These are phyloP conservation scores for Flammula alnicola DNA, from an alignment of 1,284 basidiomycete genomes.

Conservation along the genomic window DNA sequence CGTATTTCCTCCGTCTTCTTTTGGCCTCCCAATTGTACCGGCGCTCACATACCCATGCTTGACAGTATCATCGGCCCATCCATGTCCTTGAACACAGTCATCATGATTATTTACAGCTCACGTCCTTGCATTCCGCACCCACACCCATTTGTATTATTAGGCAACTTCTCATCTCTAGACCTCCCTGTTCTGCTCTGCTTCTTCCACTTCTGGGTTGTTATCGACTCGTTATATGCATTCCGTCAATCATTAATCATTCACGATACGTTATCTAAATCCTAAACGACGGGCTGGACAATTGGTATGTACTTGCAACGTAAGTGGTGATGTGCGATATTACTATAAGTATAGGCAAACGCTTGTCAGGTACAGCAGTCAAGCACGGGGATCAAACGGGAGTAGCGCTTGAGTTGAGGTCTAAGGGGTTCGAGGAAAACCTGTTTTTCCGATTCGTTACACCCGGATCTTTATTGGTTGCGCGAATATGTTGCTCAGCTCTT, in stretches of 20 bases:
- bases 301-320: slow-evolving; percentile 3
- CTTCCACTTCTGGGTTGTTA: background rate
- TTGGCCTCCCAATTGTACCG: too few relatives aligned
- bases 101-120: background rate
- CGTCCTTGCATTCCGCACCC: slow-evolving; percentile 6
- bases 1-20: slow-evolving; percentile 11
- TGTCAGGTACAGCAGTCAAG: too few relatives aligned
- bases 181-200: slow-evolving; percentile 1
- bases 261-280: background rate
- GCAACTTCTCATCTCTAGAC: slow-evolving; percentile 10
- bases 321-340: slow-evolving; percentile 6
- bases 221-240: background rate
- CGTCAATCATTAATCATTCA: slow-evolving; percentile 2
- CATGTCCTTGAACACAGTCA: background rate
- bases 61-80: background rate
- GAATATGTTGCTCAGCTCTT: slow-evolving; percentile 57
- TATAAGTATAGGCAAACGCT: too few relatives aligned
- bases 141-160: slow-evolving; percentile 18
- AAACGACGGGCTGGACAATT: background rate
- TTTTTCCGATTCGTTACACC: background rate
- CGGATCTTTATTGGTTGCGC: slow-evolving; percentile 22
- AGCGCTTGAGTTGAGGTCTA: too few relatives aligned
- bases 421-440: background rate
- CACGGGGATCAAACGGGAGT: too few relatives aligned
- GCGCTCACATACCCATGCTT: slow-evolving; percentile 1